Evolutionary conservation across 192 early-diverging fungal species (phyloP), one percentile per base, ranked within the genome.

Genomic region (Umbelopsis ramanniana): DNA sequence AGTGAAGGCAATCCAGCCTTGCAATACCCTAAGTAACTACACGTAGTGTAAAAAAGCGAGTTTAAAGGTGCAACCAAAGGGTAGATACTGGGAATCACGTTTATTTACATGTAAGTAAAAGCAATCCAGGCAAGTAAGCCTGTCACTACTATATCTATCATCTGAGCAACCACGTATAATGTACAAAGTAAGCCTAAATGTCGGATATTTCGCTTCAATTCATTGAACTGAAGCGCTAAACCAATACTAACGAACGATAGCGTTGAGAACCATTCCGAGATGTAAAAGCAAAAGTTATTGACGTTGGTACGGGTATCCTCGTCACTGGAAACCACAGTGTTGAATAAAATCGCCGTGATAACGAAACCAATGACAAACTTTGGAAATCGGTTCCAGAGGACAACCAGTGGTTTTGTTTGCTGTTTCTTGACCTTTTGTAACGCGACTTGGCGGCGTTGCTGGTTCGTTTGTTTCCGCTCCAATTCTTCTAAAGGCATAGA

Each of bases 211-310:
- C 82, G 67, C 14, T 77, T 78, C 40, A 86, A 33, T n/a, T 84
- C 85, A 24, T 79, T 76, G 43, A 84, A 79, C 37, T 84, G 81
- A n/a, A 86, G 72, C 2, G 81, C 85, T 52, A 86, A 40, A 1
- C 85, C 85, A 48, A 86, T 86, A 40, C 74, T 81, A 8, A 86
- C 85, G 72, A 86, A 86, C 17, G 81, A 82, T 66, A 86, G 76
- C 6, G 83, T 84, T 17, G 83, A 84, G 52, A 79, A 86, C 81
- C 81, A 84, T 67, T 86, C 85, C 17, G 81, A 77, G 5, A 86
- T 78, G 68, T 82, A 83, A 33, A 86, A 86, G 67, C 83, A 77
- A 67, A 83, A 86, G 1, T 76, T 68, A 37, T 84, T 84, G 14
- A 86, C 85, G 0, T 40, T 38, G 4, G 45, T 37, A 6, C 82